These are phyloP conservation scores for Hypoxylon sp. DNA, from an alignment of 2,329 filamentous ascomycete species.

Conservation along the genomic window DNA sequence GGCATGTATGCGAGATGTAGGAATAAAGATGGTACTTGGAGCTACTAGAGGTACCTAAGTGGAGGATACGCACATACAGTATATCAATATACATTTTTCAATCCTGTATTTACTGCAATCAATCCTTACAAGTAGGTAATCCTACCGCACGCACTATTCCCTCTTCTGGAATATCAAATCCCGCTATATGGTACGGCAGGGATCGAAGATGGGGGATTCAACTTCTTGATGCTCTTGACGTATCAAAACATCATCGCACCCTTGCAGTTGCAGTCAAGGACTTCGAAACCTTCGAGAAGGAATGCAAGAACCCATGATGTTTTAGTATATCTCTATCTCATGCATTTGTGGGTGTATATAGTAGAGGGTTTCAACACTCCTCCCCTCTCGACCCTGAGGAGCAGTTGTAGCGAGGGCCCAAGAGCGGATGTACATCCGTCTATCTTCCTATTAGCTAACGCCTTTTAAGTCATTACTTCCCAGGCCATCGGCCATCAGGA, in stretches of 20 bases:
- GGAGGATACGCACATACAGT: not conserved
- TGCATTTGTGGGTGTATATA: not conserved
- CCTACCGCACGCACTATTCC: constrained; percentile 10
- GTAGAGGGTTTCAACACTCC: constrained; percentile 1
- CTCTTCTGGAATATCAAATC: constrained; percentile 6
- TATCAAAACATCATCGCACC: constrained; percentile 14
- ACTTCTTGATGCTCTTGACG: constrained; percentile 18
- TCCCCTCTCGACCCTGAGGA: constrained; percentile 14
- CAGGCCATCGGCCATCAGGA: constrained; percentile 1
- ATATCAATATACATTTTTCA: constrained; percentile 2
- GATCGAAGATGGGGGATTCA: constrained; percentile 5
- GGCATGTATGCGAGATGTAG: not conserved
- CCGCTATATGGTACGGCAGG: constrained; percentile 13
- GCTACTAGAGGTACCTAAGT: constrained; percentile 1
- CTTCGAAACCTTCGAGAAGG: constrained; percentile 24
- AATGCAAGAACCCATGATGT: not conserved
- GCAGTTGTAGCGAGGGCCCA: constrained; percentile 14
- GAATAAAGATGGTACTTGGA: not conserved
- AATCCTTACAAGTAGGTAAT: not conserved
- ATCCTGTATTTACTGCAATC: not conserved
- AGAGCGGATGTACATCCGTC: constrained; percentile 12
- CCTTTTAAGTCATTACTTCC: constrained; percentile 3
- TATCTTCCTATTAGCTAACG: constrained; percentile 16
- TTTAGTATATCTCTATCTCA: not conserved
- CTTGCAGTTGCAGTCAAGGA: not conserved